Evolutionary conservation across 345 rosid genomes (phyloP), one percentile per base, ranked within the genome.

Genomic region (Salix suchowensis): DNA sequence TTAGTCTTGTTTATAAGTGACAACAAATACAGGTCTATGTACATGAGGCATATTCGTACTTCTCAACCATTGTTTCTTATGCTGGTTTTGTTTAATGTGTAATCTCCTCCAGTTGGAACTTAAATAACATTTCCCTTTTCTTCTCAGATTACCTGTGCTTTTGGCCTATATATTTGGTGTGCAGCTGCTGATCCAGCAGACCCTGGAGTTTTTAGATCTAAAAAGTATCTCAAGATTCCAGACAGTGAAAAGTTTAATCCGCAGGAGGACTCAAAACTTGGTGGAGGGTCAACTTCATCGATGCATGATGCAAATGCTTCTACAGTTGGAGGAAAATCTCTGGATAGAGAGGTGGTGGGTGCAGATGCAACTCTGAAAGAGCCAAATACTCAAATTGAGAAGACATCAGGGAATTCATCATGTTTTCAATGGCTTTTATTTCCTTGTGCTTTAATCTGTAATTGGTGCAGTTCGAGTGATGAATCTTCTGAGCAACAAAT

Each of bases 361-460:
- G 44, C 66, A 30, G 86, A 86, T 70, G 86, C 81, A 44, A 77
- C 84, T 54, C 70, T 76, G 48, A 86, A 87, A 52, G 86, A 86
- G 40, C 60, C 66, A 10, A 72, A 76, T 67, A 69, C 70, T 55
- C 85, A 84, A 73, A 70, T 76, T 42, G 82, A 80, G 74, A 80
- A 82, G 79, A 54, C 88, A 24, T 83, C 87, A 7, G 72, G 82
- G 44, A 69, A 67, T 70, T 80, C 88, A n/a, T 80, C 88, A 72
- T 85, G 89, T 75, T 80, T 88, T 54, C 77, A 76, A 3, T 79
- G 84, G 82, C 82, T 88, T 75, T 82, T 90, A 68, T 76, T 79
- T 70, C 96, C 97, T 78, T 96, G 96, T 83, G 89, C 91, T 77
- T 82, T 84, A 69, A 60, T 89, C 61, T 89, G 94, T 87, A 82